Evolutionary conservation across 2,329 filamentous ascomycete genomes (phyloP).

Genomic region (Beauveria bassiana): DNA sequence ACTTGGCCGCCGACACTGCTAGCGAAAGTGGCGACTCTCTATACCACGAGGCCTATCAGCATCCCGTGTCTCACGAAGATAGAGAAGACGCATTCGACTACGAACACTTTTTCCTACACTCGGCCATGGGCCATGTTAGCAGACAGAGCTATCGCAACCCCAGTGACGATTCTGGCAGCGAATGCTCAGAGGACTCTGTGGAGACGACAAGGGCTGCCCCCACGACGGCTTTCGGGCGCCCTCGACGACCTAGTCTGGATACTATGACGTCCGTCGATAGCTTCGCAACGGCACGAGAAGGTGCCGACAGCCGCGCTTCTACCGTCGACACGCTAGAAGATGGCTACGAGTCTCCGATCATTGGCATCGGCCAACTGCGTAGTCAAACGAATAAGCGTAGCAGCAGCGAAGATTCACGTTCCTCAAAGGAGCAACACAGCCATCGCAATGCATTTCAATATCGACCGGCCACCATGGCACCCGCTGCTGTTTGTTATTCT

Average conservation of each 20-base stretch:
- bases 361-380: neutral
- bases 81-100: slow-evolving; percentile 95
- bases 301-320: slow-evolving; percentile 30
- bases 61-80: slow-evolving; percentile 75
- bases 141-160: slow-evolving; percentile 21
- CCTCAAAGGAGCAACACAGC: slow-evolving; percentile 8
- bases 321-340: slow-evolving; percentile 14
- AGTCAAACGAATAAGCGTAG: neutral
- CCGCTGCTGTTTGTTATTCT: neutral
- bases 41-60: slow-evolving; percentile 53
- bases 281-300: slow-evolving; percentile 50
- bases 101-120: slow-evolving; percentile 90
- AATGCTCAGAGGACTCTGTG: slow-evolving; percentile 51
- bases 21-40: slow-evolving; percentile 59
- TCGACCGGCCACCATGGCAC: neutral
- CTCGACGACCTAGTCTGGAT: slow-evolving; percentile 39
- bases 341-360: slow-evolving; percentile 6
- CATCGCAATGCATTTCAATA: slow-evolving; percentile 14
- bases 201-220: slow-evolving; percentile 51
- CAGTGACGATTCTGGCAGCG: slow-evolving; percentile 42
- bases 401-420: slow-evolving; percentile 15
- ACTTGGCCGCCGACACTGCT: slow-evolving; percentile 31
- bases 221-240: slow-evolving; percentile 27
- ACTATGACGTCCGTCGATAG: slow-evolving; percentile 45
- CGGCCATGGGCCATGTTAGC: slow-evolving; percentile 73